A percentile compares a stretch with the other conserved stretches of the same genome.
Evolutionary conservation across 2,329 filamentous ascomycete species (phyloP).

Genomic region (Colletotrichum sp.): DNA sequence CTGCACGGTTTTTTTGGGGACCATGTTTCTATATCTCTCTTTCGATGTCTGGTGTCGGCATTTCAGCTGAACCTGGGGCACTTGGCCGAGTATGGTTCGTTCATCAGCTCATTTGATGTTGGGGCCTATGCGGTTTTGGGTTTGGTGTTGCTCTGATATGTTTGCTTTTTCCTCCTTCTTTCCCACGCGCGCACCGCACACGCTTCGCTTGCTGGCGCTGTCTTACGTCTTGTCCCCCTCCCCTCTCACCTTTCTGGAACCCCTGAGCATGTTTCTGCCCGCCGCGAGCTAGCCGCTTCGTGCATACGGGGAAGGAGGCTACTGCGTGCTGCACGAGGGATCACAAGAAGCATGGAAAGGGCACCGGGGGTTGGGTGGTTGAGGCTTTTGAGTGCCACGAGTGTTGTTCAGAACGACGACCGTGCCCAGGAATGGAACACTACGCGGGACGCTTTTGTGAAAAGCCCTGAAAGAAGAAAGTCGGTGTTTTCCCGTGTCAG

Average conservation of each 20-base stretch:
- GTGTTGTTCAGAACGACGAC: neutral
- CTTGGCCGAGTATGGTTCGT: neutral
- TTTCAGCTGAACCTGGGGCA: neutral
- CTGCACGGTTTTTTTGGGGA: neutral
- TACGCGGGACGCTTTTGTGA: neutral
- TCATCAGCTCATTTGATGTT: conserved; percentile 7
- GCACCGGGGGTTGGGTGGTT: neutral
- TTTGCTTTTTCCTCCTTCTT: conserved; percentile 8
- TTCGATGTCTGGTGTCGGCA: neutral
- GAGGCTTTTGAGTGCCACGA: neutral
- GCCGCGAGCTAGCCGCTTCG: neutral
- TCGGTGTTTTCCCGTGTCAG: neutral
- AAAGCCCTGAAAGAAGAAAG: conserved; percentile 7
- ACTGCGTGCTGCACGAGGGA: neutral
- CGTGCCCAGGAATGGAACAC: neutral
- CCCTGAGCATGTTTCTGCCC: neutral
- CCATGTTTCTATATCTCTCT: neutral
- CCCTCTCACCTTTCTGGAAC: neutral
- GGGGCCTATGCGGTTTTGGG: neutral
- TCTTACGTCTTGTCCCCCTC: neutral
- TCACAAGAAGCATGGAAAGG: neutral
- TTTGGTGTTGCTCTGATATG: neutral
- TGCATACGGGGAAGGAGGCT: neutral
- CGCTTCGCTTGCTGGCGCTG: neutral
- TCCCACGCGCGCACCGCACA: neutral